Evolutionary conservation across 768 basidiomycete genomes (phyloP), one percentile per base, ranked within the genome.

Genomic region (Tephrocybe sp.): DNA sequence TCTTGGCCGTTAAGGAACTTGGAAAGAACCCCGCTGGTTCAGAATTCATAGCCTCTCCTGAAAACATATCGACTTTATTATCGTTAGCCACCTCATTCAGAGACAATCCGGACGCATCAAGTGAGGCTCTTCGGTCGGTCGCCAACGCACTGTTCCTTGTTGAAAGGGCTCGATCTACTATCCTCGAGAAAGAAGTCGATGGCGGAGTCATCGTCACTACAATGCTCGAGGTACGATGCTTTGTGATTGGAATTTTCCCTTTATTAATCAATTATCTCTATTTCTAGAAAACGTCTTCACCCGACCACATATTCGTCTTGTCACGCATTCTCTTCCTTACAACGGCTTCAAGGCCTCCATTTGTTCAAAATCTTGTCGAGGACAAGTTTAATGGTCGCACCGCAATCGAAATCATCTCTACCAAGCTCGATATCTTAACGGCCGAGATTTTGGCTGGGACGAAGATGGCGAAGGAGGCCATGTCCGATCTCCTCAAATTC

Each of bases 401-500:
- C n/a, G 72, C 87, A 36, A 67, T 84, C 41, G 86, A 89, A 17
- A 76, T 87, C 45, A 75, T 91, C 19, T 70, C 66, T 12, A 48
- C 67, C 12, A 87, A 87, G 56, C 71, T 89, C 14, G 89, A 89
- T 52, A 64, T 75, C 30, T 70, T 89, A 26, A 68, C 72, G 3
- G 66, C 63, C 36, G 69, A 67, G 43, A 71, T 87, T 52, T 72
- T 82, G 36, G 67, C 71, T 35, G 77, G 82, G 51, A 62, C 75
- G 16, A 72, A 77, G 54, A 73, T 81, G 70, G 73, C 82, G 26
- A 77, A 76, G 57, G 89, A 91, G 49, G 91, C 93, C 2, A 77
- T 88, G 71, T 77, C 80, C 3, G 94, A 98, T 65, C 63, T 93
- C 20, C 76, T 98, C 49, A 98, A 98, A 63, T 75, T 93, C 41